These are phyloP conservation scores for Pelargonium citronellum DNA, from an alignment of 441 rosid genomes.

Conservation along the genomic window DNA sequence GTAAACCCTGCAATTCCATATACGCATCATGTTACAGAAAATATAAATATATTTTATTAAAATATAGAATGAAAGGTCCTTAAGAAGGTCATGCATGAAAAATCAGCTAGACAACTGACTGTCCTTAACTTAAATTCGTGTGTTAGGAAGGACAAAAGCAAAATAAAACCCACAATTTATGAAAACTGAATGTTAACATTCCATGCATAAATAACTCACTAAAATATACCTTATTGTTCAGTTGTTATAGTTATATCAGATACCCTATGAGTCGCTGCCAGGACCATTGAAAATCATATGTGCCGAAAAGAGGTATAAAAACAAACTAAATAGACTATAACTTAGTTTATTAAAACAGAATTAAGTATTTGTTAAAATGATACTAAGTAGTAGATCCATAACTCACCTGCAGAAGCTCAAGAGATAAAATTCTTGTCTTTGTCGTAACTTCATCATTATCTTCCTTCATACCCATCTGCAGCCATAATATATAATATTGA, in stretches of 20 bases:
- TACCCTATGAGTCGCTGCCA: background rate
- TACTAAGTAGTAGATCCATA: constrained; percentile 5
- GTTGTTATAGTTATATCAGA: background rate
- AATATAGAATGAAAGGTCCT: background rate
- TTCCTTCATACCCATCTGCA: constrained; percentile 99
- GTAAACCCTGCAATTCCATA: constrained; percentile 62
- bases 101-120: background rate
- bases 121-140: background rate
- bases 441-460: constrained; percentile 89
- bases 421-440: constrained; percentile 87
- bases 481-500: background rate
- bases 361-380: background rate
- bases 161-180: background rate
- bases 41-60: background rate
- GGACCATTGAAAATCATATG: background rate
- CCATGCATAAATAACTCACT: too few relatives aligned
- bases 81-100: constrained; percentile 4
- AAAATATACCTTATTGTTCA: background rate
- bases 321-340: background rate
- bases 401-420: constrained; percentile 95
- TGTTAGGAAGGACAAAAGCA: background rate
- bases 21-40: background rate
- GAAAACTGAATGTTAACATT: background rate
- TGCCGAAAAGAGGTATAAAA: background rate
- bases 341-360: background rate